Conservation (phyloP, 352 stramenopile species). For the Halophytophthora batemanensis region DNA sequence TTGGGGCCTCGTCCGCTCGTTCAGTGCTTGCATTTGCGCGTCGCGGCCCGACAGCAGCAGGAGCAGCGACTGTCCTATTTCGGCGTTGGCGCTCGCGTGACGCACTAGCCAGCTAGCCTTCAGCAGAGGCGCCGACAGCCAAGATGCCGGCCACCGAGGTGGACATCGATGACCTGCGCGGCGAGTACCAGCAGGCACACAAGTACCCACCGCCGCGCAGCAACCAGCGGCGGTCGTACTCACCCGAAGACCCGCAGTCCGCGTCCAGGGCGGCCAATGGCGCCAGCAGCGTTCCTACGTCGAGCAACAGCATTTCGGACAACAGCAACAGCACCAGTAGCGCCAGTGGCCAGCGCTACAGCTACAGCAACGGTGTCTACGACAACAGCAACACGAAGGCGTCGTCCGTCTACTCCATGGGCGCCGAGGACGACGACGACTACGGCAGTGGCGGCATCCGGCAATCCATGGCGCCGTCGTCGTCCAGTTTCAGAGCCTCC, state of each 20-base stretch:
- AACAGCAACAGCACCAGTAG: constrained; percentile 23
- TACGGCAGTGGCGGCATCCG: constrained; percentile 15
- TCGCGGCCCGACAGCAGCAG: too few relatives aligned
- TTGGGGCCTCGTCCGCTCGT: too few relatives aligned
- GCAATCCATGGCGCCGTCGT: too few relatives aligned
- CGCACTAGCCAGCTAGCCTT: too few relatives aligned
- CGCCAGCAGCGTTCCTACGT: constrained; percentile 3
- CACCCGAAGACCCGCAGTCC: constrained; percentile 11
- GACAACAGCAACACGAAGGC: constrained; percentile 23
- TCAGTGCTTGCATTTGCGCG: too few relatives aligned
- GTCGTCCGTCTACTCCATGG: constrained; percentile 23
- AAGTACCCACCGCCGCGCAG: constrained; percentile 3
- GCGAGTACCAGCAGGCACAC: constrained; percentile 13
- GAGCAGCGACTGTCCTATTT: too few relatives aligned
- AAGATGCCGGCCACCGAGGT: constrained; percentile 33
- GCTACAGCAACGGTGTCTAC: constrained; percentile 17
- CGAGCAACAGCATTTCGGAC: constrained; percentile 15
- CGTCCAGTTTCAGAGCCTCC: constrained; percentile 1
- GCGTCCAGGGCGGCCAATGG: constrained; percentile 4
- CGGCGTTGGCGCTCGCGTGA: too few relatives aligned
- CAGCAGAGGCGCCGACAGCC: neutral
- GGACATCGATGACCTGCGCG: constrained; percentile 37
- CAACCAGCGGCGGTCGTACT: too few relatives aligned
- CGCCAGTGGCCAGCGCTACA: too few relatives aligned
- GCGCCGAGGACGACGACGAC: constrained; percentile 30